Base-by-base conservation (phyloP, 73 alveolate genomes). In the Paramecium sexaurelia region DNA sequence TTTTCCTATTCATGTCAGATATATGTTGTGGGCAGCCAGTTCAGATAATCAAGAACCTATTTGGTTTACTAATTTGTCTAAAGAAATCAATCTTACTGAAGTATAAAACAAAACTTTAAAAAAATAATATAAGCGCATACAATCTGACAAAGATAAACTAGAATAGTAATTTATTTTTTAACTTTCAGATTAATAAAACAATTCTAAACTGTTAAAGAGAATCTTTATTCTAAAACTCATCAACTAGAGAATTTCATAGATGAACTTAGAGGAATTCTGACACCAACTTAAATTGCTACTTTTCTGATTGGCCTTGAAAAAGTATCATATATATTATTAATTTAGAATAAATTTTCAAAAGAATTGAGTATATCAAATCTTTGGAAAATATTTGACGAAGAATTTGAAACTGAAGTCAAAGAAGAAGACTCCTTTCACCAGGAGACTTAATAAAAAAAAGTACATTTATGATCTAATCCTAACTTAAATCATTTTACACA, bases 331-430 rank as follows among this genome's bases (percentile, higher is more conserved):
- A 6, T 45, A 84, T 8, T 37, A 84, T 51, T 55, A 6, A 35
- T 5, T 27, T 86, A 86, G 88, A 86, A 86, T 68, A 86, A 86
- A 86, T 86, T 33, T 61, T 9, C 45, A 66, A 86, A 71, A 61
- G 93, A 86, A 66, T 36, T 86, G 37, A 86, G 75, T 40, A 86
- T 61, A 8, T 35, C 35, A n/a, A 66, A 55, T 55, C 35, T 86
- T 10, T 86, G 93, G 88, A 55, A 55, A 24, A 55, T 75, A 11
- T 61, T 86, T 36, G 84, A 86, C 35, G 41, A 86, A 35, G 84
- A 33, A 26, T 55, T 66, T 35, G 88, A 86, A 22, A 61, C 56
- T 3, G 87, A 86, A 55, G 29, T 86, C 43, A 75, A 86, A 40
- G 90, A 78, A 45, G 90, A 40, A 43, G 47, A 78, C 10, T 78